Evolutionary conservation across 2,329 filamentous ascomycete species (phyloP).

Genomic region (Aureobasidium sp.): DNA sequence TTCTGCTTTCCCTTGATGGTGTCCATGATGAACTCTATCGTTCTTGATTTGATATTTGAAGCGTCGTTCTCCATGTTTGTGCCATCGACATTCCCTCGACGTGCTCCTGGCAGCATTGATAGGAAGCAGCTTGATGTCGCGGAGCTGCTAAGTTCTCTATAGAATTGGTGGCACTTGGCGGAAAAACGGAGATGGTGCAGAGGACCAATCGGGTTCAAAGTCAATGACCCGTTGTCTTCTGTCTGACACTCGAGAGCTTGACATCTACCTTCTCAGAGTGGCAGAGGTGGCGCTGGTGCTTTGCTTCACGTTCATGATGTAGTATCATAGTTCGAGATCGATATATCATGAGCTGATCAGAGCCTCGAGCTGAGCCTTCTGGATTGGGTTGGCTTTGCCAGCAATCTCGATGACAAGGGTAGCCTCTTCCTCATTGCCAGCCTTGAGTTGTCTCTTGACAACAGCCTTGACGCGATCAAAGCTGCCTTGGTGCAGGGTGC

Average conservation of each 20-base stretch:
- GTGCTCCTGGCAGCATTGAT: not conserved
- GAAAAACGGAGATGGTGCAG: not conserved
- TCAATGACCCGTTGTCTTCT: not conserved
- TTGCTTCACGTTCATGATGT: not conserved
- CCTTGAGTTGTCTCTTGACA: not conserved
- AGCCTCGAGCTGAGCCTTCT: slow-evolving; percentile 6
- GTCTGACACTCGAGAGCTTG: not conserved
- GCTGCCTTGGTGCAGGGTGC: slow-evolving; percentile 1
- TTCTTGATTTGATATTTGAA: not conserved
- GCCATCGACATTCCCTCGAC: not conserved
- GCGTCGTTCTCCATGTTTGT: not conserved
- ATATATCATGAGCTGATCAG: not conserved
- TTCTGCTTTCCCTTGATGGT: not conserved
- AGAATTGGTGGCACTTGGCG: not conserved
- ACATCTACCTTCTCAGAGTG: not conserved
- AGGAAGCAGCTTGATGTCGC: not conserved
- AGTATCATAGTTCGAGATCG: too few relatives aligned
- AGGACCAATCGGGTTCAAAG: not conserved
- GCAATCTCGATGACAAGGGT: not conserved
- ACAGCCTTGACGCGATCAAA: slow-evolving; percentile 1
- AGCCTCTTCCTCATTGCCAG: not conserved
- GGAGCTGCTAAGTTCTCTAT: not conserved
- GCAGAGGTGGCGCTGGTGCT: not conserved
- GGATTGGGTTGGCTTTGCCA: not conserved
- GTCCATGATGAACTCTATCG: not conserved